Base-by-base conservation (phyloP, 179 eudicot genomes). In the Pouteria campechiana region DNA sequence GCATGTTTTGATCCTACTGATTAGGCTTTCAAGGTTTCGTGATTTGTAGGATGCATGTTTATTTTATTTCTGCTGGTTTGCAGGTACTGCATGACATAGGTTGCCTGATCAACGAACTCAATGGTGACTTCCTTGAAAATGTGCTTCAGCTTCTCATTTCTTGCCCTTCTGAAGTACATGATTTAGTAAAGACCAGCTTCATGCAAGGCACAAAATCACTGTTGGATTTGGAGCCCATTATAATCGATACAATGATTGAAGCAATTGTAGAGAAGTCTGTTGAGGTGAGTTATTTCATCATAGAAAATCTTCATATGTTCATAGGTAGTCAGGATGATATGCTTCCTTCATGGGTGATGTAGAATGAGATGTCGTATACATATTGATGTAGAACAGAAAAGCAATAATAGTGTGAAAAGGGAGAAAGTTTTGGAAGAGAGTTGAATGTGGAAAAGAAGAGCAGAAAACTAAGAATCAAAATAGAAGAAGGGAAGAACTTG, bases 41-140 rank as follows among this genome's bases (percentile, higher is more conserved):
- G n/a, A n/a, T n/a, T n/a, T n/a, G n/a, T n/a, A n/a, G 1, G 32
- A 23, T 21, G 4, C 12, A 32, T 27, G 40, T 15, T 48, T 47
- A 8, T 42, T 0, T 76, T 32, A 37, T 22, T 24, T 21, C 6
- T 22, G 25, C 13, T 45, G 34, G 37, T 7, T 56, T 63, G 51
- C 90, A 90, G 98, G 70, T 90, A 57, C 68, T 87, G 61, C 84
- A 92, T 57, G 99, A 92, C 64, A 53, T 92, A 51, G 53, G 71
- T 64, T 61, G 48, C 54, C 65, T 92, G 47, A 88, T 48, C 35
- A 58, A 54, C 7, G 94, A 83, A 61, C 58, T 92, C 50, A 59
- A 60, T 48, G 74, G 88, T 27, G 59, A 57, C 39, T 82, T 74
- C 65, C 59, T 79, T 49, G 77, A 36, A 25, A 67, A 62, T 44